phyloP scores from a whole-genome alignment of 78 protist genomes.

The Dictyostelium purpureum region DNA sequence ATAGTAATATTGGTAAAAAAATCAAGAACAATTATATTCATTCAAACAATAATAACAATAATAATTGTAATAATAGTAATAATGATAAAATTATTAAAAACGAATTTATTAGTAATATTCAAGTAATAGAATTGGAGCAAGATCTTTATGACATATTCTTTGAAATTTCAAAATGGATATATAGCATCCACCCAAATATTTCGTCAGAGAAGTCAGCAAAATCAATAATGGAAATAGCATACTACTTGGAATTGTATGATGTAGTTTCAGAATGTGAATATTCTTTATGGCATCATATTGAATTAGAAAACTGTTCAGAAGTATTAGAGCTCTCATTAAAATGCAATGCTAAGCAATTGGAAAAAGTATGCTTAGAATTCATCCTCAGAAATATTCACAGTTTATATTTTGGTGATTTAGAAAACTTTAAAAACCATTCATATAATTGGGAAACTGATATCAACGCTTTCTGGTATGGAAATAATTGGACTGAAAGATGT shows the following conservation, averaged over 20 bases:
- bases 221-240: neutral
- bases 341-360: slow-evolving; percentile 11
- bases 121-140: neutral
- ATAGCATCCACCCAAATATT: neutral
- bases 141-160: neutral
- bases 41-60: neutral
- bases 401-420: slow-evolving; percentile 15
- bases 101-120: neutral
- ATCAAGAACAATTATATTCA: neutral
- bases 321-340: slow-evolving; percentile 5
- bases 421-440: neutral
- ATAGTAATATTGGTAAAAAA: neutral
- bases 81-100: neutral
- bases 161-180: slow-evolving; percentile 22
- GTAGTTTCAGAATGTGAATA: slow-evolving; percentile 23
- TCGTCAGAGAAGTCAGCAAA: neutral
- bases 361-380: slow-evolving; percentile 15
- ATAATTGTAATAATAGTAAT: neutral
- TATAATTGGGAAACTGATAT: neutral
- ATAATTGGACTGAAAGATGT: slow-evolving; percentile 9
- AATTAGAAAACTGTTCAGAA: slow-evolving; percentile 36
- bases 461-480: slow-evolving; percentile 12
- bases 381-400: slow-evolving; percentile 12
- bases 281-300: slow-evolving; percentile 49
- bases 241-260: neutral